Conservation (phyloP, 768 basidiomycete genomes). For the Suillus variegatus region DNA sequence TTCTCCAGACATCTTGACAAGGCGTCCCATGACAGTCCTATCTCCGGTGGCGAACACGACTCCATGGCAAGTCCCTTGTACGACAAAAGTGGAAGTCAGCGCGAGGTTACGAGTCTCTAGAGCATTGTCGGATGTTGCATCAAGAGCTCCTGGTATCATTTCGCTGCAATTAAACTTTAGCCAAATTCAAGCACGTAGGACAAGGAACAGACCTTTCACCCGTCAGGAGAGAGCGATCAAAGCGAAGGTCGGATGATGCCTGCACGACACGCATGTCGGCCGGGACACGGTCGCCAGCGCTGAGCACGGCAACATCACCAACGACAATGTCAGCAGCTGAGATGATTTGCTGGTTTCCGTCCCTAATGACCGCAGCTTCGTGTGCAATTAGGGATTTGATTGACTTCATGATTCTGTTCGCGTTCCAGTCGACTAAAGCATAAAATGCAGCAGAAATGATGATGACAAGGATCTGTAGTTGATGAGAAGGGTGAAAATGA, state of each 20-base stretch:
- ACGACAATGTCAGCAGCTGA: slow-evolving; percentile 64
- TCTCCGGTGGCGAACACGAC: slow-evolving; percentile 52
- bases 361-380: slow-evolving; percentile 47
- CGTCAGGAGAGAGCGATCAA: slow-evolving; percentile 68
- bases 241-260: slow-evolving; percentile 55
- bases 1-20: slow-evolving; percentile 41
- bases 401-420: slow-evolving; percentile 44
- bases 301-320: slow-evolving; percentile 65
- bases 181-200: slow-evolving; percentile 23
- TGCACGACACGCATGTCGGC: slow-evolving; percentile 70
- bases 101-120: slow-evolving; percentile 58
- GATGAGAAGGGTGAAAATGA: slow-evolving; percentile 43
- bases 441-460: slow-evolving; percentile 41
- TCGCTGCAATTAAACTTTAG: slow-evolving; percentile 14
- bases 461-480: slow-evolving; percentile 62
- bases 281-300: slow-evolving; percentile 68
- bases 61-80: slow-evolving; percentile 54
- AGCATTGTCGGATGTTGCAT: slow-evolving; percentile 43
- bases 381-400: slow-evolving; percentile 41
- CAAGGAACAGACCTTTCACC: slow-evolving; percentile 51
- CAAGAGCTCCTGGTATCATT: slow-evolving; percentile 38
- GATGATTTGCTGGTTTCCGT: slow-evolving; percentile 44
- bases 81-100: slow-evolving; percentile 19
- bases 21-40: slow-evolving; percentile 47
- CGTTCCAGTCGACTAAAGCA: slow-evolving; percentile 21